Percentiles rank a stretch among this genome's conserved stretches.
phyloP scores from a whole-genome alignment of 2,329 filamentous ascomycete genomes.

The Anisogramma anomala region DNA sequence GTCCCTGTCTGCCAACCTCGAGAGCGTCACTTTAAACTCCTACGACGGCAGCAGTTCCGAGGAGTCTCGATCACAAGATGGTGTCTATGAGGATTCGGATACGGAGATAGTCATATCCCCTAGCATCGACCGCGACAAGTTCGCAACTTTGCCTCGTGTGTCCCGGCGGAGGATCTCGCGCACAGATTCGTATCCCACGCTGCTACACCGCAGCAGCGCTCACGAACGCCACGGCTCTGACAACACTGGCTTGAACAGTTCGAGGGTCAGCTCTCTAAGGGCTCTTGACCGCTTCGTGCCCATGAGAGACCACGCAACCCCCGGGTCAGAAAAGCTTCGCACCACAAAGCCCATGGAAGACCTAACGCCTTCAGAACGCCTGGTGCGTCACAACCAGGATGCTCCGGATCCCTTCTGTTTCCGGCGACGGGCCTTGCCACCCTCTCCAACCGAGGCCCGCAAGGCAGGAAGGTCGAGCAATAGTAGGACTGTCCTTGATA shows the following conservation, averaged over 20 bases:
- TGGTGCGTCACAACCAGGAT: constrained; percentile 31
- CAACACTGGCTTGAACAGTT: constrained; percentile 2
- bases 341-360: constrained; percentile 32
- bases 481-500: constrained; percentile 9
- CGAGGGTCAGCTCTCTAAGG: constrained; percentile 15
- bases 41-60: constrained; percentile 13
- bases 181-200: constrained; percentile 6
- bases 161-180: constrained; percentile 7
- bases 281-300: constrained; percentile 41
- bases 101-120: neutral
- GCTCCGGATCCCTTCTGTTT: constrained; percentile 33
- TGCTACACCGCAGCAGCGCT: neutral
- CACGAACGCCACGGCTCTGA: constrained; percentile 10
- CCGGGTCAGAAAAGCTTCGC: constrained; percentile 33
- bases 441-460: constrained; percentile 11
- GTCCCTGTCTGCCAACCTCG: constrained; percentile 1
- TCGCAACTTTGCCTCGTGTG: constrained; percentile 5
- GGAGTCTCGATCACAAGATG: neutral
- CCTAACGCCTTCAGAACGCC: constrained; percentile 32
- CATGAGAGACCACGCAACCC: constrained; percentile 24
- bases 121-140: neutral
- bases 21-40: neutral
- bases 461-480: constrained; percentile 7
- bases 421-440: constrained; percentile 19
- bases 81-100: neutral